phyloP scores from a whole-genome alignment of 352 stramenopile species.

The Phytophthora chlamydospora region DNA sequence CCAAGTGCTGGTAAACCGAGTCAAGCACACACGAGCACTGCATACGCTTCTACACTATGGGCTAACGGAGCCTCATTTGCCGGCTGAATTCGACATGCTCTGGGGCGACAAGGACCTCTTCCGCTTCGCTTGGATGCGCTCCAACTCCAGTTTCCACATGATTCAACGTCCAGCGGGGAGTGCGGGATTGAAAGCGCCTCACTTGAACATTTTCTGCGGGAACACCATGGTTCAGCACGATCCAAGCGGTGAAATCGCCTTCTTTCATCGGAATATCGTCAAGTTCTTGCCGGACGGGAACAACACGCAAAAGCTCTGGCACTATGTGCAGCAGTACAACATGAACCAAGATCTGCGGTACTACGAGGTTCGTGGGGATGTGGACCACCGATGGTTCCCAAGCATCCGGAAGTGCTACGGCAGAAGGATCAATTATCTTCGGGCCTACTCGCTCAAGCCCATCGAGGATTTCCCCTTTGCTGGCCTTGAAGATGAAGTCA shows the following conservation, averaged over 20 bases:
- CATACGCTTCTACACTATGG: conserved; percentile 70
- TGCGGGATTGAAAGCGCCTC: conserved; percentile 41
- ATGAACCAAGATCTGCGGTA: conserved; percentile 40
- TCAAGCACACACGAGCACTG: conserved; percentile 47
- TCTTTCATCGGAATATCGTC: conserved; percentile 68
- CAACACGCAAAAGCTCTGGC: conserved; percentile 47
- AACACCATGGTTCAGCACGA: conserved; percentile 76
- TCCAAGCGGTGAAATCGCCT: conserved; percentile 50
- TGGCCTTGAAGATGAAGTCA: conserved; percentile 53
- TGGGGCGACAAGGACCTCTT: conserved; percentile 88
- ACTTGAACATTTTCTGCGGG: conserved; percentile 69
- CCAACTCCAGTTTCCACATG: conserved; percentile 74
- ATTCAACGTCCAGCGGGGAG: conserved; percentile 55
- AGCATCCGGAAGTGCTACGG: conserved; percentile 65
- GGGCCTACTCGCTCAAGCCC: conserved; percentile 55
- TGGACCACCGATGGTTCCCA: conserved; percentile 64
- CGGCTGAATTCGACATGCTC: conserved; percentile 57
- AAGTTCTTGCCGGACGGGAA: conserved; percentile 51
- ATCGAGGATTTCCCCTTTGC: conserved; percentile 67
- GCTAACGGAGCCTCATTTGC: conserved; percentile 40
- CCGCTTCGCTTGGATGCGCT: conserved; percentile 78
- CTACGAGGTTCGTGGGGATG: conserved; percentile 60
- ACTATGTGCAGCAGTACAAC: conserved; percentile 60
- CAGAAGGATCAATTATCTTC: conserved; percentile 54
- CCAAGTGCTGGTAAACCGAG: conserved; percentile 70